Percentiles rank a stretch among this genome's conserved stretches.
phyloP scores from a whole-genome alignment of 345 rosid genomes.

The Iberis pinnata region DNA sequence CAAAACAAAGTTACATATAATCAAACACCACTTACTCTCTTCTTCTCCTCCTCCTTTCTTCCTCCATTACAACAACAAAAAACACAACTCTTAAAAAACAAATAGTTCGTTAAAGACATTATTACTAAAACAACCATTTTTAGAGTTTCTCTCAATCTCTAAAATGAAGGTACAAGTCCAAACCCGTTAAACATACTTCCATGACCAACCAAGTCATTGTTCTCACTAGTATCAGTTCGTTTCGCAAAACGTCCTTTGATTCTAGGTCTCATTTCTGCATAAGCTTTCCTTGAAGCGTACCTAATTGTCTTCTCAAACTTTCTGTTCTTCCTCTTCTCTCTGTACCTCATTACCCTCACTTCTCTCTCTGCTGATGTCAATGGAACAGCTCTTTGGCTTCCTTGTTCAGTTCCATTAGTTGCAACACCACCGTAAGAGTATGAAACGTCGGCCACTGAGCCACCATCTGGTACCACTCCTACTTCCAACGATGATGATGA shows the following conservation, averaged over 20 bases:
- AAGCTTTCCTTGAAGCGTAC: slow-evolving; percentile 87
- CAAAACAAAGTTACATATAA: slow-evolving; percentile 21
- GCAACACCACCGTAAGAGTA: slow-evolving; percentile 36
- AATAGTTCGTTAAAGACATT: slow-evolving; percentile 14
- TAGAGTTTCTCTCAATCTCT: slow-evolving; percentile 18
- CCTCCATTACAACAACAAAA: neutral
- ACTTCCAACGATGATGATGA: slow-evolving; percentile 87
- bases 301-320: slow-evolving; percentile 96
- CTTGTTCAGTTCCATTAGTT: slow-evolving; percentile 37
- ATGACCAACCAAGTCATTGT: slow-evolving; percentile 34
- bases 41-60: slow-evolving; percentile 4
- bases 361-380: slow-evolving; percentile 76
- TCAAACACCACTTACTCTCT: slow-evolving; percentile 29
- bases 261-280: slow-evolving; percentile 83
- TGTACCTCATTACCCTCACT: slow-evolving; percentile 90
- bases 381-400: slow-evolving; percentile 44
- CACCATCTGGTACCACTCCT: slow-evolving; percentile 88
- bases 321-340: slow-evolving; percentile 93
- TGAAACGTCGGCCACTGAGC: slow-evolving; percentile 54
- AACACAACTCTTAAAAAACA: slow-evolving; percentile 2
- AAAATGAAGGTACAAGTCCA: slow-evolving; percentile 78
- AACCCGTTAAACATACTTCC: slow-evolving; percentile 41
- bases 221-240: slow-evolving; percentile 41
- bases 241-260: slow-evolving; percentile 93
- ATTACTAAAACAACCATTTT: slow-evolving; percentile 12